Base-by-base conservation (phyloP, 2,329 filamentous ascomycete genomes). In the Ciborinia camelliae region DNA sequence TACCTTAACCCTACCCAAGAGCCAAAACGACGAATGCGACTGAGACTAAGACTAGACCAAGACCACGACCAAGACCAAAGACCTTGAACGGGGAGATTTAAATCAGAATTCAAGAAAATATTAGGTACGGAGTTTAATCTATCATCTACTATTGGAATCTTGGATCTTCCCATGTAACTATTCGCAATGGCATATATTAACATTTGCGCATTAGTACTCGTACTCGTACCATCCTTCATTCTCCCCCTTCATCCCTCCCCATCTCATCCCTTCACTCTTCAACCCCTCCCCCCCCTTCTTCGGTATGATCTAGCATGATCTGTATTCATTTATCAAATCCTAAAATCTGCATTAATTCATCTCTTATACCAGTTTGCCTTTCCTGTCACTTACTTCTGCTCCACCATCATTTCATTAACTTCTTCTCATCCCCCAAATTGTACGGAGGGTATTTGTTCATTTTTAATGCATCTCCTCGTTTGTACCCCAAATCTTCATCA, bases 331-430 rank as follows among this genome's bases (percentile, higher is more conserved):
- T 23, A 6, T 12, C n/a, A 20, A 30, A 32, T 35, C 28, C 37
- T 52, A 2, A 43, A 57, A 30, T 41, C 15, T 43, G 26, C 26
- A 57, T 41, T 37, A 30, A n/a, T 30, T 47, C 54, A 35, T 58
- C 41, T 47, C 23, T 47, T 35, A 18, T 28, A 47, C 53, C 45
- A 18, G n/a, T 30, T 59, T 48, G 50, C n/a, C 23, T 15, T 26
- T 39, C 52, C 30, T 39, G 18, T 50, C 37, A 26, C 37, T 57
- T 18, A 37, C 28, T 50, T n/a, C 45, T 7, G 52, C 52, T 52
- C 62, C 62, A 63, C 62, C 62, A 59, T 58, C 35, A 63, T 32
- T 50, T 63, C 35, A 47, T 39, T 6, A 28, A 26, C 47, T 51
- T 51, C 45, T 37, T 51, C 30, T 12, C 30, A 35, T 30, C 50